A percentile compares a stretch with the other conserved stretches of the same genome.
Evolutionary conservation across 2,329 filamentous ascomycete genomes (phyloP).

Genomic region (Nectriaceae sp.): DNA sequence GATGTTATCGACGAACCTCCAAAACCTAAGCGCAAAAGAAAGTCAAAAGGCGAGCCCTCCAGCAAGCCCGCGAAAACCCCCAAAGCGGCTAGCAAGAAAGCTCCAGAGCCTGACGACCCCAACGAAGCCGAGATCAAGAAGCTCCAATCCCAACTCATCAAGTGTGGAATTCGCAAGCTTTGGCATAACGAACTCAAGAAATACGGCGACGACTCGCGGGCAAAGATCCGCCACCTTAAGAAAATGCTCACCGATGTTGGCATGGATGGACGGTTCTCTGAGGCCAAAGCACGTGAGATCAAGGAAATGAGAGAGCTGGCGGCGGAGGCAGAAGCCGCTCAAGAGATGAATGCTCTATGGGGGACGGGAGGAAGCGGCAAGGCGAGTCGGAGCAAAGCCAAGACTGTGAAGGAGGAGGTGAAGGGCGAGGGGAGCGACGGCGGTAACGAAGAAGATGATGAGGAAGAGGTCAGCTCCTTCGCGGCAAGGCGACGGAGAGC

Average conservation of each 20-base stretch:
- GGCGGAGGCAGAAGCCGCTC: conserved; percentile 81
- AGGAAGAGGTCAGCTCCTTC: conserved; percentile 36
- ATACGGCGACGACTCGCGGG: conserved; percentile 68
- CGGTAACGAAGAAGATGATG: conserved; percentile 25
- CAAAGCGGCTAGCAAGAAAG: conserved; percentile 31
- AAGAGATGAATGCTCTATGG: conserved; percentile 80
- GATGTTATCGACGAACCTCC: conserved; percentile 72
- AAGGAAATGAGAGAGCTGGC: conserved; percentile 83
- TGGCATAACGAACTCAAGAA: conserved; percentile 85
- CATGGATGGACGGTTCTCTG: conserved; percentile 87
- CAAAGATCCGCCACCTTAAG: conserved; percentile 81
- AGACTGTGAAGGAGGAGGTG: conserved; percentile 33
- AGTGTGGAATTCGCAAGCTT: conserved; percentile 90
- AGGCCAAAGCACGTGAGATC: conserved; percentile 81
- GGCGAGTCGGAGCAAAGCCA: conserved; percentile 42
- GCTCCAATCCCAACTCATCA: conserved; percentile 80
- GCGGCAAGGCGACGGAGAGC: conserved; percentile 50
- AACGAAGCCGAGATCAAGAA: conserved; percentile 83
- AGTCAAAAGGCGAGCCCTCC: conserved; percentile 34
- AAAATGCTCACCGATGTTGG: conserved; percentile 77
- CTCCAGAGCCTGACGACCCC: conserved; percentile 48
- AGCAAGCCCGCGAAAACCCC: conserved; percentile 30
- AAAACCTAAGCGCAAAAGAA: conserved; percentile 60
- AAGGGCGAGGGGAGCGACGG: conserved; percentile 29
- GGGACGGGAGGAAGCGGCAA: conserved; percentile 52